Evolutionary conservation across 495 filamentous ascomycete genomes (phyloP), one percentile per base, ranked within the genome.

Genomic region (Aspergillus bertholletiae): DNA sequence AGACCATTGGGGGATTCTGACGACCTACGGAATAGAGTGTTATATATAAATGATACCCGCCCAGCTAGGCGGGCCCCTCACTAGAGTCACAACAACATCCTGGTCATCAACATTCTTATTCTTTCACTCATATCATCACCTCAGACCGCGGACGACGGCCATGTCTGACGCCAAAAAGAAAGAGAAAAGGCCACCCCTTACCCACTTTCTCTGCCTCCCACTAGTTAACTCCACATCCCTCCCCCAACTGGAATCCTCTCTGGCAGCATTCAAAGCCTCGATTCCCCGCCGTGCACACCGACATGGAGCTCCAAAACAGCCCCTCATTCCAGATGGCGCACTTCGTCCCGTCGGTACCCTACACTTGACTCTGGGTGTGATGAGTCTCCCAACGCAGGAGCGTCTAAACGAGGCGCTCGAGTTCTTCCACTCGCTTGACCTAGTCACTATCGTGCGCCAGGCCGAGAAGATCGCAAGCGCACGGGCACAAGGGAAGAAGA

Each of bases 131-230:
- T 46, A 39, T 21, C 45, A 46, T 13, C 47, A 3, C 43, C n/a
- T n/a, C n/a, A n/a, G 30, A 54, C 21, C 20, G 20, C 9, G 5
- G 4, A 6, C 6, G 5, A n/a, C n/a, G 13, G 41, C 35, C 48
- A 63, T 62, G 56, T 49, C 53, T 15, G 26, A 45, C 49, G 17
- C 15, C 9, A 28, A 40, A 49, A 60, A 53, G 37, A 46, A 54
- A 24, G 57, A 64, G 40, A 73, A 72, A 60, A 54, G 57, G 17
- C 74, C 77, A 17, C 74, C 71, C 17, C 78, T 88, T n/a, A 96
- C 92, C 0, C 92, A 96, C 68, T 96, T 96, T 66, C 82, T 96
- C 34, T 93, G 88, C 69, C 69, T 96, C 47, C 90, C 92, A 9
- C 84, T 96, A 55, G 76, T 88, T 53, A 90, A 82, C 24, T 23